Conservation (phyloP, 176 grass and related monocot genomes). For the Microstegium vimineum region DNA sequence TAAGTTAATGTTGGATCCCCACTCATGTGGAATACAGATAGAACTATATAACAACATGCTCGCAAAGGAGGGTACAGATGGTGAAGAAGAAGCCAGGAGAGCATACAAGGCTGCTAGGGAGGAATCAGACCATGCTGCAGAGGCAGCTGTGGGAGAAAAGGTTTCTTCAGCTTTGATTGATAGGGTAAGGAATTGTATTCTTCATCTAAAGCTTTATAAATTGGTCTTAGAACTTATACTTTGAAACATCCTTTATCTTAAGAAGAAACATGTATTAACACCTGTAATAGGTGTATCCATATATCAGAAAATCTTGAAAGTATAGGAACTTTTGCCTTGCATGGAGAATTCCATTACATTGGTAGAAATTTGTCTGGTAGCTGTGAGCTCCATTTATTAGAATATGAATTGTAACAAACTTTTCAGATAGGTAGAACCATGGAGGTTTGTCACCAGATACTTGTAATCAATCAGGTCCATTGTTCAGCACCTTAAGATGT, state of each 20-base stretch:
- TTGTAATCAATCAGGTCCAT: not conserved
- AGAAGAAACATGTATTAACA: not conserved
- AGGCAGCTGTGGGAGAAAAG: conserved; percentile 55
- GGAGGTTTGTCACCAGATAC: not conserved
- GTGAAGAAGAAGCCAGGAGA: conserved; percentile 84
- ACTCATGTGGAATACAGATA: conserved; percentile 56
- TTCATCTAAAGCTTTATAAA: not conserved
- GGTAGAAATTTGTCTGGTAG: not conserved
- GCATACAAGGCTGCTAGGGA: conserved; percentile 84
- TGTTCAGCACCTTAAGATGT: not conserved
- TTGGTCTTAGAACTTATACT: conserved; percentile 1
- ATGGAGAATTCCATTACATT: not conserved
- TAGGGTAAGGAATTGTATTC: conserved; percentile 48
- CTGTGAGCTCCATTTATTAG: not conserved
- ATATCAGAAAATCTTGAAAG: not conserved
- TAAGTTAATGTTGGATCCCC: conserved; percentile 4
- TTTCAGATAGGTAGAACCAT: not conserved
- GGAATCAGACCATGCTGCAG: conserved; percentile 69
- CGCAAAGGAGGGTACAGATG: conserved; percentile 87
- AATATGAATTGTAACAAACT: not conserved
- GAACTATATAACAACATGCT: conserved; percentile 81
- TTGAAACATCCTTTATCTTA: conserved; percentile 3
- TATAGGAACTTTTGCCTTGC: conserved; percentile 15
- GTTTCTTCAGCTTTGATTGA: conserved; percentile 91
- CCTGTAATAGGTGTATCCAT: not conserved